Conservation (phyloP, 495 filamentous ascomycete genomes). For the Xylaria scruposa region DNA sequence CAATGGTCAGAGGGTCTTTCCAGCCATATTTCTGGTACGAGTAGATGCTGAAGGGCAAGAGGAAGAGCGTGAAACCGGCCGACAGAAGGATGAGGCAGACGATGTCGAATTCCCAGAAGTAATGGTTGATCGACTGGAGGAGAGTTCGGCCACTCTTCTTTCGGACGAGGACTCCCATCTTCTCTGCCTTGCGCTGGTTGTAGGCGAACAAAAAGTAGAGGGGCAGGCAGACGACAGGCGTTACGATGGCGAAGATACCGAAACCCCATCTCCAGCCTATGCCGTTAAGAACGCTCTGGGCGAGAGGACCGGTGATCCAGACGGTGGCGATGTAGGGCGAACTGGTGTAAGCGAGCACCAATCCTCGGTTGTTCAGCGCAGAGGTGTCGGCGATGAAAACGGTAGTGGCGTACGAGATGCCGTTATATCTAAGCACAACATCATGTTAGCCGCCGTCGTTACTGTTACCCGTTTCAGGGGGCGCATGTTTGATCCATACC, state of each 20-base stretch:
- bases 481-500: conserved; percentile 32
- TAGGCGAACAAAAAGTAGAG: conserved; percentile 59
- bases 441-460: conserved; percentile 29
- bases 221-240: conserved; percentile 62
- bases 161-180: conserved; percentile 49
- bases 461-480: background rate
- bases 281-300: conserved; percentile 51
- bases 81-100: conserved; percentile 61
- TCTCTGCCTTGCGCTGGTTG: conserved; percentile 60
- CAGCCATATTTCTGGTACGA: conserved; percentile 57
- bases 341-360: conserved; percentile 66
- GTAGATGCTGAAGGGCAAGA: conserved; percentile 66
- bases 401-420: conserved; percentile 61
- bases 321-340: conserved; percentile 73
- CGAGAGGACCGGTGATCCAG: conserved; percentile 55
- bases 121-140: conserved; percentile 57
- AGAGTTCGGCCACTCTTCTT: conserved; percentile 55
- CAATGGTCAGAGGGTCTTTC: conserved; percentile 60
- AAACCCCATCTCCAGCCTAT: conserved; percentile 69
- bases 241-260: conserved; percentile 66
- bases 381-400: conserved; percentile 75
- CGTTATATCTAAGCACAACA: conserved; percentile 53
- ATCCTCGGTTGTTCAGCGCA: conserved; percentile 64
- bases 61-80: conserved; percentile 64
- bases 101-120: conserved; percentile 64